Base-by-base conservation (phyloP, 2,329 filamentous ascomycete species). In the Ophiocordyceps camponoti-leonardi region DNA sequence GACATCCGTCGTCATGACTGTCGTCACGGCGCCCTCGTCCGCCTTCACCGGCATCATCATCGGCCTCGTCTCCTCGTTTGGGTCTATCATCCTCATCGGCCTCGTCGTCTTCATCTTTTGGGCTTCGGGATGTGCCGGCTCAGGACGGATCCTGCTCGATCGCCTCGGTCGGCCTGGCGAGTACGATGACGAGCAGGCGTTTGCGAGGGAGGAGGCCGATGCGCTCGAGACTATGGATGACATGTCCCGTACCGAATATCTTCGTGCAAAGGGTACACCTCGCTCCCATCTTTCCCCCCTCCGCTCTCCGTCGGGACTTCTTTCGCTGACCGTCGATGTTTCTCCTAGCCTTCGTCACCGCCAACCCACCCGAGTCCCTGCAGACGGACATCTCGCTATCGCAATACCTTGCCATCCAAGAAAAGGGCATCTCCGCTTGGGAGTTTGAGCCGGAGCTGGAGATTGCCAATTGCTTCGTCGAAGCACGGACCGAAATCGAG, bases 351-450 rank as follows among this genome's bases (percentile, higher is more conserved):
- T 98, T 94, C 59, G 79, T 95, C 50, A 82, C 92, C 61, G 86
- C 82, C 46, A 95, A 96, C 59, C 92, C 90, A 3, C 87, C 92
- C 52, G 92, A 98, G 63, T 96, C 92, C 8, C 69, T 90, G 48
- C 87, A 92, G 57, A 96, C 92, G 53, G 92, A 98, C 60, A 98
- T 98, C 52, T 96, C 92, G 20, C 68, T 98, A 51, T 96, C 92
- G 33, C 92, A 98, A 61, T 96, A 94, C 61, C 75, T 98, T 48
- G 92, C 92, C 40, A 98, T 98, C 53, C 92, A 98, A 67, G 92
- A 98, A 68, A 98, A 98, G 64, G 92, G 92, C 44, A 90, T 98
- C n/a, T 94, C 92, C 6, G 92, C 92, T 7, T 98, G 92, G 92
- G 92, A 98, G 62, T 98, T 98, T 57, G 92, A 96, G 62, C 92